phyloP scores from a whole-genome alignment of 805 yeast species.

The Wickerhamomyces tratensis region DNA sequence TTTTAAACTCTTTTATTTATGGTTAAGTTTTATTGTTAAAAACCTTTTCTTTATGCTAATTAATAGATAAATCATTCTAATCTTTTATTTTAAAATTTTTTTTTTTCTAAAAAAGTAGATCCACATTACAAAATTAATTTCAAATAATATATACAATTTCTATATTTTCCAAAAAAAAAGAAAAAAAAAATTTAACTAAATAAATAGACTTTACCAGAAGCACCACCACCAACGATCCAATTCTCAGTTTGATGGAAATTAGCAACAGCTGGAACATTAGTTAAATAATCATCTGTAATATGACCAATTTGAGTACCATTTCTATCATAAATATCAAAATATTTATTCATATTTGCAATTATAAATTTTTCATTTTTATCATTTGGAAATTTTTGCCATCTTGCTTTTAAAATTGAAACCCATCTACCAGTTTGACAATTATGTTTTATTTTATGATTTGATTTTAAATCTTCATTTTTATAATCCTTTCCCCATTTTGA shows the following conservation, averaged over 20 bases:
- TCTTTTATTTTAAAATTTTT: too few species aligned
- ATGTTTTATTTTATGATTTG: constrained; percentile 60
- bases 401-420: constrained; percentile 86
- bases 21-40: too few species aligned
- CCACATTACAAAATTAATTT: too few species aligned
- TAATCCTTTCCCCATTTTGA: constrained; percentile 11
- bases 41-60: too few species aligned
- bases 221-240: constrained; percentile 91
- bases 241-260: constrained; percentile 77
- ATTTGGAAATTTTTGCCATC: constrained; percentile 69
- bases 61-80: too few species aligned
- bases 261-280: constrained; percentile 91
- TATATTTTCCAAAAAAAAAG: too few species aligned
- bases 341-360: constrained; percentile 89
- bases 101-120: too few species aligned
- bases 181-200: constrained; percentile 20
- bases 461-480: constrained; percentile 32
- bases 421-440: constrained; percentile 97
- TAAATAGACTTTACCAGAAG: constrained; percentile 80
- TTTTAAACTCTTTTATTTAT: too few species aligned
- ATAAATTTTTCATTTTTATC: constrained; percentile 77
- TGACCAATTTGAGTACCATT: constrained; percentile 75
- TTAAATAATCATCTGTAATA: constrained; percentile 48
- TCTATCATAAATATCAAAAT: constrained; percentile 71
- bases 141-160: too few species aligned